These are phyloP conservation scores for Stemphylium beticola DNA, from an alignment of 2,329 filamentous ascomycete genomes.

Conservation along the genomic window DNA sequence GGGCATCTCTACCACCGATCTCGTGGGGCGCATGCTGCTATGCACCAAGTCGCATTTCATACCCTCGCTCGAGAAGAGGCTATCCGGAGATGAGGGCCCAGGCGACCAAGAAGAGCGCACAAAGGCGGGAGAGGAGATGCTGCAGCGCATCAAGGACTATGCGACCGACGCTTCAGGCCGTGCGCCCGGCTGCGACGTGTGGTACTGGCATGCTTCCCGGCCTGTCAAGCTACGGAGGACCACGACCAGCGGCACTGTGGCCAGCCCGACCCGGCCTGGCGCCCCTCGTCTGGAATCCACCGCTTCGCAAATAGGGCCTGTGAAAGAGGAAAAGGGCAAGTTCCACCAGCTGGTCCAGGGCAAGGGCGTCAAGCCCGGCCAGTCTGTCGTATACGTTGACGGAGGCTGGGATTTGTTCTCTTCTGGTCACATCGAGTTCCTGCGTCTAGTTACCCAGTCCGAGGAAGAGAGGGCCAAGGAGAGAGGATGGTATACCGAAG, in stretches of 20 bases:
- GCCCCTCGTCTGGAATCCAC: constrained; percentile 40
- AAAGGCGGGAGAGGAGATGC: constrained; percentile 70
- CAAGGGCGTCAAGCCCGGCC: constrained; percentile 73
- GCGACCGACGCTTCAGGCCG: constrained; percentile 84
- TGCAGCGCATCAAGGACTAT: constrained; percentile 80
- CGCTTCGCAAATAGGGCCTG: constrained; percentile 46
- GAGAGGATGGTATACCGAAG: constrained; percentile 76
- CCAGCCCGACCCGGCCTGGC: constrained; percentile 25
- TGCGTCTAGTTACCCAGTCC: constrained; percentile 74
- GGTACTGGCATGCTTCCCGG: constrained; percentile 73
- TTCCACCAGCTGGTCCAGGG: constrained; percentile 75
- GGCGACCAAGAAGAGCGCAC: constrained; percentile 72
- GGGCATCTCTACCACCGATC: constrained; percentile 94
- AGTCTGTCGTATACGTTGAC: constrained; percentile 91
- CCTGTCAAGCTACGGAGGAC: constrained; percentile 49
- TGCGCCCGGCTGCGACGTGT: constrained; percentile 80
- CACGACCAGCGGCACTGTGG: constrained; percentile 32
- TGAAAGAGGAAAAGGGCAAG: constrained; percentile 64
- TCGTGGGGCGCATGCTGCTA: constrained; percentile 96
- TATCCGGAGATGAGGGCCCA: constrained; percentile 74
- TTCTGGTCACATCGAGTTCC: constrained; percentile 94
- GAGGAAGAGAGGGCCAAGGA: constrained; percentile 73
- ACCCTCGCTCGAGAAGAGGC: constrained; percentile 71
- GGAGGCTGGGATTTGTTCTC: constrained; percentile 97
- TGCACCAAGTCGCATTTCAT: constrained; percentile 97